Evolutionary conservation across 164 flowering plant genomes (phyloP).

Genomic region (Stephania cephalantha): DNA sequence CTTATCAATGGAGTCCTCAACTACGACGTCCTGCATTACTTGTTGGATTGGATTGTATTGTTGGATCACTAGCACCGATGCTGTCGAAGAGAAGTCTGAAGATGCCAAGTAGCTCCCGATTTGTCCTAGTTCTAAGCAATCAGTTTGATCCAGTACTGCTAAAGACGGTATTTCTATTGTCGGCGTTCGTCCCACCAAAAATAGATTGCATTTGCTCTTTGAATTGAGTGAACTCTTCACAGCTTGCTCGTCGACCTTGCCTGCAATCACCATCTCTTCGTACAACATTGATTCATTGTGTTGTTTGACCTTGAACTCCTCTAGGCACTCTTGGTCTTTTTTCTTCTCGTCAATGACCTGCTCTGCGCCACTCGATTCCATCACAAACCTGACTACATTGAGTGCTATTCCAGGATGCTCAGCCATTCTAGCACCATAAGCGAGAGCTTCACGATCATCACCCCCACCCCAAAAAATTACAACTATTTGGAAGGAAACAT

Average conservation of each 20-base stretch:
- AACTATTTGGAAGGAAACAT: conserved; percentile 24
- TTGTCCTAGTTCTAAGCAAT: conserved; percentile 44
- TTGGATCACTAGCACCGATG: conserved; percentile 19
- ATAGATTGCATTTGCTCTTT: conserved; percentile 32
- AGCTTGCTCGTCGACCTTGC: conserved; percentile 15
- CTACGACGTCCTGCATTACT: too few species aligned
- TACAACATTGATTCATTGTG: conserved; percentile 13
- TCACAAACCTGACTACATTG: conserved; percentile 22
- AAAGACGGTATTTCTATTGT: conserved; percentile 4
- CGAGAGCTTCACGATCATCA: conserved; percentile 44
- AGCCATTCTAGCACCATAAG: conserved; percentile 36
- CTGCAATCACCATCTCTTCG: conserved; percentile 27
- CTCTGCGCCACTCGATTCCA: conserved; percentile 1
- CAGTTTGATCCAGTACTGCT: conserved; percentile 10
- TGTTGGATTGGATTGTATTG: conserved; percentile 12
- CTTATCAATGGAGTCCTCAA: too few species aligned
- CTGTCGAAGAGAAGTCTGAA: conserved; percentile 19
- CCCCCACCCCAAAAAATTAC: conserved; percentile 39
- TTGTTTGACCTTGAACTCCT: conserved; percentile 3
- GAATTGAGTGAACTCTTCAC: conserved; percentile 13
- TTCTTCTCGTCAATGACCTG: background rate
- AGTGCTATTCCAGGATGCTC: conserved; percentile 53
- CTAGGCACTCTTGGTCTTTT: conserved; percentile 17
- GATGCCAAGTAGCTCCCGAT: conserved; percentile 38
- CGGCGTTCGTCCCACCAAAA: conserved; percentile 44